Evolutionary conservation across 2,329 filamentous ascomycete species (phyloP), one percentile per base, ranked within the genome.

Genomic region (Aureobasidium sp.): DNA sequence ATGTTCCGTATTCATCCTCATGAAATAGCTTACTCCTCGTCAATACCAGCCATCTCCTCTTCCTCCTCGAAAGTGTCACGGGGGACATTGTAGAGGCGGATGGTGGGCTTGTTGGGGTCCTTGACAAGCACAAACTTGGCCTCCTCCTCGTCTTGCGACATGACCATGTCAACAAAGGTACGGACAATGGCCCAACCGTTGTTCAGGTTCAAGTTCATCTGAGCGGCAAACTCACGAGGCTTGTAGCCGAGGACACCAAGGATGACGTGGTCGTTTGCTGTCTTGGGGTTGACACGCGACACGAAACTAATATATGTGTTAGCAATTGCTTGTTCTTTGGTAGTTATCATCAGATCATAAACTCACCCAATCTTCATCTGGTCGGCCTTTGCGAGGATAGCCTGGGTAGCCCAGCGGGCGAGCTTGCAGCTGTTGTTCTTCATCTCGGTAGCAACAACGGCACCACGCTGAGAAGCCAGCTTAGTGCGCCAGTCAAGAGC

Each of bases 391-490:
- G 93, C 92, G 63, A 99, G 85, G 72, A 99, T 97, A 73, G 89
- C 90, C 82, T 99, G 94, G 47, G 93, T 91, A 36, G 94, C 96
- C 94, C 94, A 99, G 75, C 94, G 84, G 63, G 94, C 94, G 66
- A 99, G 87, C 83, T 99, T 99, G 88, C 91, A 96, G 73, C 87
- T 91, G 85, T 99, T 99, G 86, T 99, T 99, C 90, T 99, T 99
- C 94, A 99, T 99, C 82, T 99, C 94, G 13, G 94, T 99, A 23
- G 94, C 94, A 29, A 99, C 89, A 47, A 99, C 93, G 62, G 94
- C 94, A 86, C 94, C 94, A 71, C 94, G 89, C 81, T 97, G 92
- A 70, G 87, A 91, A 67, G 90, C 89, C 64, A 99, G 85, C 84
- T 99, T 99, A 68, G 87, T 88, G 75, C 94, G 85, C 94, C 94